These are phyloP conservation scores for Physcomitrellopsis africana DNA, from an alignment of 225 moss, liverwort and hornwort species.

Conservation along the genomic window DNA sequence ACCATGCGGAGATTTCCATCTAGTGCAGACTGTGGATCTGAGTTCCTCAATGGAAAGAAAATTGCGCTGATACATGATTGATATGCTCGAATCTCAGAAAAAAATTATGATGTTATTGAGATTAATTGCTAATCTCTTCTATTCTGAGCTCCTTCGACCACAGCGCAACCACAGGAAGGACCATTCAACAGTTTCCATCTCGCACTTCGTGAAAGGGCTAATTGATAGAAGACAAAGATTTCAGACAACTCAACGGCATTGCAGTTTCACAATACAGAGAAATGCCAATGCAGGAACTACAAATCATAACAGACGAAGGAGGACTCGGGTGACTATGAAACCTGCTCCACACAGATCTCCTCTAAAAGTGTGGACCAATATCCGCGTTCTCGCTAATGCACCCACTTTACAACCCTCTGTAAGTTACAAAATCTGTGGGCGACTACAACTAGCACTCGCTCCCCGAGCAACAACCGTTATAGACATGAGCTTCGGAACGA, in stretches of 20 bases:
- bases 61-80: not conserved
- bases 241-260: constrained; percentile 24
- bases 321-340: not conserved
- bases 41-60: constrained; percentile 13
- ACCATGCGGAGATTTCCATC: not conserved
- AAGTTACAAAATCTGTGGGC: not conserved
- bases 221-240: not conserved
- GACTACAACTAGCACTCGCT: not conserved
- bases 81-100: constrained; percentile 5
- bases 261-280: not conserved
- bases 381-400: not conserved
- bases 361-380: constrained; percentile 7
- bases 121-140: not conserved
- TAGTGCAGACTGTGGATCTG: constrained; percentile 21
- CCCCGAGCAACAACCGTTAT: not conserved
- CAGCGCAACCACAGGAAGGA: not conserved
- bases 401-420: constrained; percentile 16
- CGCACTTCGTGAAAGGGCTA: not conserved
- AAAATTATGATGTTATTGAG: not conserved
- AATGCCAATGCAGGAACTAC: too few relatives aligned
- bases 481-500: not conserved
- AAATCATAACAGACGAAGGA: not conserved
- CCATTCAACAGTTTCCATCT: not conserved
- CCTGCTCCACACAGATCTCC: constrained; percentile 5
- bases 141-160: not conserved